Evolutionary conservation across 2,329 filamentous ascomycete species (phyloP).

Genomic region (Fusarium ramigenum): DNA sequence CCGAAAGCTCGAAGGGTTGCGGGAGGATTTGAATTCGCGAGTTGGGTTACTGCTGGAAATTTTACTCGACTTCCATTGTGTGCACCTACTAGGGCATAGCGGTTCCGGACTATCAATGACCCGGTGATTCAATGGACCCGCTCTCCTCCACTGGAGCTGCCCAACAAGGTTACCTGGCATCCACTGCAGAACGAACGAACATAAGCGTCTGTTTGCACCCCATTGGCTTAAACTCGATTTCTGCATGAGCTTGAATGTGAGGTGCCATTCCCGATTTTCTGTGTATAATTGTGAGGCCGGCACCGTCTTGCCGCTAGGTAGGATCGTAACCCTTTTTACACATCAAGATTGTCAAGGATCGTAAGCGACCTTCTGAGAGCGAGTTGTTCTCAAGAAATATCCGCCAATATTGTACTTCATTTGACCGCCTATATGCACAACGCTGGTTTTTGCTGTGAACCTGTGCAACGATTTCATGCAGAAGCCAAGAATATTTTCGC

Average conservation of each 20-base stretch:
- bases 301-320: too few species aligned
- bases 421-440: background rate
- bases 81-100: constrained; percentile 42
- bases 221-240: background rate
- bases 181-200: background rate
- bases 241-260: background rate
- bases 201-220: background rate
- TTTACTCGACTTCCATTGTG: constrained; percentile 44
- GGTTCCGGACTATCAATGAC: background rate
- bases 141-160: background rate
- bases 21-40: constrained; percentile 48
- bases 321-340: background rate
- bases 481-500: background rate
- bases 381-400: background rate
- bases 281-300: background rate
- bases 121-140: background rate
- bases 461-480: background rate
- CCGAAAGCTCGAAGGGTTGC: constrained; percentile 44
- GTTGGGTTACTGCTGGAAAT: constrained; percentile 47
- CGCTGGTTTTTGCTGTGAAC: background rate
- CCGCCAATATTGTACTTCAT: background rate
- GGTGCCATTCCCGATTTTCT: background rate
- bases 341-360: background rate
- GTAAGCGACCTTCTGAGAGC: background rate
- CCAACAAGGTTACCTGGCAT: constrained; percentile 16